Base-by-base conservation (phyloP, 192 early-diverging fungal species). In the Linderina pennispora region DNA sequence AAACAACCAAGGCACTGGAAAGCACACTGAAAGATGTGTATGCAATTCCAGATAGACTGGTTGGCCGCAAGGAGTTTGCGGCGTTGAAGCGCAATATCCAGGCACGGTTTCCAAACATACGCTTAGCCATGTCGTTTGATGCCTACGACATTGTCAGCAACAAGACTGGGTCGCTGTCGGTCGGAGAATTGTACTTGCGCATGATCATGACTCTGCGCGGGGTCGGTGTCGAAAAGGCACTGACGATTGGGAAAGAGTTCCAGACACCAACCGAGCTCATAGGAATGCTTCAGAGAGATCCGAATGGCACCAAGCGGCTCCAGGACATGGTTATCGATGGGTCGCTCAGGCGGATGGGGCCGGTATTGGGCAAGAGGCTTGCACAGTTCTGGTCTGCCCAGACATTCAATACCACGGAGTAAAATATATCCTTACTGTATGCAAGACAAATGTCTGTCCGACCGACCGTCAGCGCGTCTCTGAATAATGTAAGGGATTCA, bases 191-290 rank as follows among this genome's bases (percentile, higher is more conserved):
- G 2, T 94, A 89, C 67, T 62, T 83, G 28, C 74, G 83, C 34
- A 89, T 96, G 79, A 71, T 99, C 20, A 82, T 91, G 85, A 80
- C 83, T 1, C 61, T 93, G 36, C 77, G 80, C 34, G 94, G 94
- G 17, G 56, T 97, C 16, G 87, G 85, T 46, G 74, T 64, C 0
- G 92, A 97, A 51, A 94, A 94, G 60, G 96, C 93, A 0, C 34
- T 70, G 21, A 71, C 82, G n/a, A 74, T 99, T 25, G 79, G 73
- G 1, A 57, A 58, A 21, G 65, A 40, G 16, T 96, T 85, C 50
- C 79, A 75, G 10, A 96, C 93, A 1, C 81, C 85, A 3, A 15
- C 8, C 3, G 51, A 43, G 24, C 55, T 89, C 17, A 55, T 84
- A 11, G 34, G 59, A 35, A 77, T 69, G 0, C 52, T 80, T 45